Evolutionary conservation across 2,329 filamentous ascomycete species (phyloP), one percentile per base, ranked within the genome.

Genomic region (Neofusicoccum laricinum): DNA sequence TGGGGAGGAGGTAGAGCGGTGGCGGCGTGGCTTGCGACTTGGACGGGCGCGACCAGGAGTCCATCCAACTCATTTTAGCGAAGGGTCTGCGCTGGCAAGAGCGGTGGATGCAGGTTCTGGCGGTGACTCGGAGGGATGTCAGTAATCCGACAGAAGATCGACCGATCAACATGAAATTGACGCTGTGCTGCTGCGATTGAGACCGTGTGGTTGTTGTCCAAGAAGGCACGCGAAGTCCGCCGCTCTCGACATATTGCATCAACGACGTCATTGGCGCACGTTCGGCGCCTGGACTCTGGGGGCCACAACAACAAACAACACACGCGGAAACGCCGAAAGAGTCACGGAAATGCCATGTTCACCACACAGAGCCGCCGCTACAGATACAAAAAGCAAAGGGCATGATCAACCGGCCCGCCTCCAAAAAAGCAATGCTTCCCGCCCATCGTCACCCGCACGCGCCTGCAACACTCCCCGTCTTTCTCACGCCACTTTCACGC

Each of bases 1-100:
- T 71, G 1, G 75, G 70, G 0, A 77, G 77, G 30, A 87, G 76
- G 68, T 88, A 88, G 55, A 82, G 80, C 0, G 85, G 85, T 10
- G 83, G 80, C 11, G 85, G 85, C 1, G 75, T 77, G 38, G 77
- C 71, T 38, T 76, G 71, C 49, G 73, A 71, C 66, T 81, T 80
- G 41, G 72, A 73, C 1, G 78, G 78, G 12, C 79, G 75, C 2
- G 78, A 79, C 77, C 79, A 82, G 3, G 77, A 79, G 71, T 81
- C 80, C 80, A 82, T 82, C 80, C 80, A 82, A 34, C 75, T 78
- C 80, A 82, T 82, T 40, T 59, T 77, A 67, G 58, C 15, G 21
- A 50, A 48, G 17, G 41, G 32, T 7, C 41, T 46, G 55, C n/a
- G 41, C 17, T 25, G 41, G 7, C 30, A 25, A n/a, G 17, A 30